These are phyloP conservation scores for Zarea fungicola DNA, from an alignment of 2,329 filamentous ascomycete genomes.

Conservation along the genomic window DNA sequence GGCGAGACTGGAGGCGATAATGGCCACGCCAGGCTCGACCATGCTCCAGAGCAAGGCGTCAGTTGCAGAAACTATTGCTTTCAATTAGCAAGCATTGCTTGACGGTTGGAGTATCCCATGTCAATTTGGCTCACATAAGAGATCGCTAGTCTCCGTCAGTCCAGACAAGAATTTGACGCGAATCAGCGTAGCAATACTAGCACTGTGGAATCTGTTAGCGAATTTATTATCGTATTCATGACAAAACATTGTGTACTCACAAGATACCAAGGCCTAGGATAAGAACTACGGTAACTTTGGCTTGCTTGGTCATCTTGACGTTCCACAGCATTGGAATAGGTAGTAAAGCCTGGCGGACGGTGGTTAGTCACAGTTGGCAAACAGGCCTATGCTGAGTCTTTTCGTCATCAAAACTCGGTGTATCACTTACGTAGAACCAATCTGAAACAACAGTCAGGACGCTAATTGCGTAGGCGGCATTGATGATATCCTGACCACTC, in stretches of 20 bases:
- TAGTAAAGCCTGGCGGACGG: conserved; percentile 39
- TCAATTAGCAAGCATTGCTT: conserved; percentile 16
- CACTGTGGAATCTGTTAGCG: conserved; percentile 28
- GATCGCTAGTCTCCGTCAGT: conserved; percentile 39
- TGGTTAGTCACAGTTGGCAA: conserved; percentile 5
- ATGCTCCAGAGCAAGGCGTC: conserved; percentile 52
- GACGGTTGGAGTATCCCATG: background rate
- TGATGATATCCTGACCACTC: conserved; percentile 37
- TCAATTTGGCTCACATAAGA: conserved; percentile 39
- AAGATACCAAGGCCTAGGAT: conserved; percentile 48
- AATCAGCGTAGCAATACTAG: conserved; percentile 50
- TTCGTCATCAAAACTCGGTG: background rate
- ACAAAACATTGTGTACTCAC: conserved; percentile 23
- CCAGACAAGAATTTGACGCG: conserved; percentile 44
- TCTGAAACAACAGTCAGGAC: conserved; percentile 49
- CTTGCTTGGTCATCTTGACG: conserved; percentile 47
- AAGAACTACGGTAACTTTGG: conserved; percentile 46
- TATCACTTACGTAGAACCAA: conserved; percentile 42
- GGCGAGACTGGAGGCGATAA: conserved; percentile 47
- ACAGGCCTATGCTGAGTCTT: too few relatives aligned
- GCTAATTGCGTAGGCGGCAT: conserved; percentile 46
- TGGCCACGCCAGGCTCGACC: conserved; percentile 52
- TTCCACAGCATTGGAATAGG: conserved; percentile 51
- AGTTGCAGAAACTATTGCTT: conserved; percentile 38
- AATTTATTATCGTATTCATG: background rate